Evolutionary conservation across 1,284 basidiomycete species (phyloP), one percentile per base, ranked within the genome.

Genomic region (Apiotrichum brassicae): DNA sequence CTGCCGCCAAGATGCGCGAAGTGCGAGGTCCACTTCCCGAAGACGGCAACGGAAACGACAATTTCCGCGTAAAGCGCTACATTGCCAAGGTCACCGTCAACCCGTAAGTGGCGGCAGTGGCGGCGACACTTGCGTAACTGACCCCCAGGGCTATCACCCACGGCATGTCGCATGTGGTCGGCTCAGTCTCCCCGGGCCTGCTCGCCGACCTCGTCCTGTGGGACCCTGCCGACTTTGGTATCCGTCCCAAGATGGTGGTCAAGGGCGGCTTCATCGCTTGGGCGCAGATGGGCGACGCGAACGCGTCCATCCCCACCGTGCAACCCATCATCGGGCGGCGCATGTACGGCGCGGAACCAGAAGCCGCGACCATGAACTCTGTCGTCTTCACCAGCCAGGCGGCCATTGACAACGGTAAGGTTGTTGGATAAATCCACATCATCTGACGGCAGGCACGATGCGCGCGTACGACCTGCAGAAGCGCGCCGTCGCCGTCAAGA

Each of bases 41-140:
- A 5, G 87, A 92, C 68, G 23, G 60, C 60, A 67, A 68, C 8
- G 80, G 80, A 2, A 79, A 71, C 43, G 95, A 98, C 74, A 98
- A 98, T 68, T 82, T 79, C n/a, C 80, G 94, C n/a, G 94, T 97
- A 49, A 97, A 97, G 77, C 81, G 94, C 51, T 98, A 97, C 72
- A 79, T 98, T 19, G 81, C 93, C 13, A 98, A 98, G 70, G 97
- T 97, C 71, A 98, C 94, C 11, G 83, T 98, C 71, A 98, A 99
- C 68, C 92, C 95, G 89, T 93, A 58, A 66, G 89, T 80, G 9
- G 2, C 20, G 11, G 33, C 26, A 18, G 38, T n/a, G n/a, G n/a
- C n/a, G n/a, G n/a, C n/a, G n/a, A n/a, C n/a, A n/a, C 53, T 34
- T 53, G 43, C n/a, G 18, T 16, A 20, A 19, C 11, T n/a, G 8